Base-by-base conservation (phyloP, 768 basidiomycete genomes). In the Russula lepida region DNA sequence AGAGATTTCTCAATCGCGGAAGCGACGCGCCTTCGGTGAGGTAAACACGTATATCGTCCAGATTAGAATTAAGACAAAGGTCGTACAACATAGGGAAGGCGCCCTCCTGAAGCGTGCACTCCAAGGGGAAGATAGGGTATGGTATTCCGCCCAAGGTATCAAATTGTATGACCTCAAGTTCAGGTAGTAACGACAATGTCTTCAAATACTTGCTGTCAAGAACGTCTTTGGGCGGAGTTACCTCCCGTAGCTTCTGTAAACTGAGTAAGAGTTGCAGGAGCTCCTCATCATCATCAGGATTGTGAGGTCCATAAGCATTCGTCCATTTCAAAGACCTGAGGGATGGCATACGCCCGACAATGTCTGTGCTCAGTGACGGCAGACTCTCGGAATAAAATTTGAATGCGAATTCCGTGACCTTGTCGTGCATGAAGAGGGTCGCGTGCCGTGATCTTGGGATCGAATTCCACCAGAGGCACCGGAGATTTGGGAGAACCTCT, bases 401-500 rank as follows among this genome's bases (percentile, higher is more conserved):
- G 25, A 64, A 60, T 23, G 46, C 23, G 56, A 61, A 61, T 44
- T 66, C 63, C 19, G 51, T 51, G 4, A 66, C 39, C 58, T 57
- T 55, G 55, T 66, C 65, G 49, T 66, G 65, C 65, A 66, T 66
- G 39, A 66, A 66, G 46, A 64, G 51, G 30, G 58, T 32, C 1
- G 52, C 62, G 37, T 54, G n/a, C 6, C 44, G 48, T 47, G 56
- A 27, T 2, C 15, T 33, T 13, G 28, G 23, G 8, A 21, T n/a
- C 19, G 11, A 30, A 21, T 54, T 39, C 65, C 65, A 66, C 25
- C 47, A 51, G 5, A 66, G 56, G 25, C 39, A 30, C 8, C 56
- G 63, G 9, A 66, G 43, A 56, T 66, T 66, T 23, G 65, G 65
- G 55, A 66, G 54, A 13, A 66, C n/a, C 39, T 60, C 59, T 12